Conservation (phyloP, 306 rosid species). For the Prunus mira region DNA sequence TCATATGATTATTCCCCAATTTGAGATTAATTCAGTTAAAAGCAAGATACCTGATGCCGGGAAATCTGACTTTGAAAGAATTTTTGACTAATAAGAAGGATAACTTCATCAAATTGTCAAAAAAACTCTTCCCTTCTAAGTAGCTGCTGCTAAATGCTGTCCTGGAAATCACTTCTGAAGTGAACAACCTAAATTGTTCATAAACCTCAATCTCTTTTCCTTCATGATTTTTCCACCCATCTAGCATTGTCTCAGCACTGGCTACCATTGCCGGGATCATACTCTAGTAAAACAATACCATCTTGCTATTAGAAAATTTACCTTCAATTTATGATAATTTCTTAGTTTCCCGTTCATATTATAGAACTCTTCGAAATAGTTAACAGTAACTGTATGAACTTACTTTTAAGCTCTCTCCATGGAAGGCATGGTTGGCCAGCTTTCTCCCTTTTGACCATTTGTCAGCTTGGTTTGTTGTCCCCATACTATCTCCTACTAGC, state of each 20-base stretch:
- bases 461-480: background rate
- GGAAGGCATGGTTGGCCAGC: too few species aligned
- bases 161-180: background rate
- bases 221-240: background rate
- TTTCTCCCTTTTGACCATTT: background rate
- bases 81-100: background rate
- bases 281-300: background rate
- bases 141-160: background rate
- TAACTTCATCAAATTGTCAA: background rate
- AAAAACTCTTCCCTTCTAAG: background rate
- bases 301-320: background rate
- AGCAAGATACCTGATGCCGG: background rate
- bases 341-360: too few species aligned
- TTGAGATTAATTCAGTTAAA: too few species aligned
- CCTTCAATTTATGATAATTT: background rate
- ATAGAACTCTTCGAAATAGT: background rate
- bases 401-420: too few species aligned
- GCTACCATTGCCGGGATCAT: background rate
- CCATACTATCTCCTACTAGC: slow-evolving; percentile 26
- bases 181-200: background rate
- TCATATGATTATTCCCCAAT: too few species aligned
- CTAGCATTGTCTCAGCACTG: too few species aligned
- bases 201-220: background rate
- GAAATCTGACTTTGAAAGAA: background rate
- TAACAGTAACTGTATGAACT: too few species aligned